Evolutionary conservation across 1,284 basidiomycete genomes (phyloP), one percentile per base, ranked within the genome.

Genomic region (Ustilago tritici): DNA sequence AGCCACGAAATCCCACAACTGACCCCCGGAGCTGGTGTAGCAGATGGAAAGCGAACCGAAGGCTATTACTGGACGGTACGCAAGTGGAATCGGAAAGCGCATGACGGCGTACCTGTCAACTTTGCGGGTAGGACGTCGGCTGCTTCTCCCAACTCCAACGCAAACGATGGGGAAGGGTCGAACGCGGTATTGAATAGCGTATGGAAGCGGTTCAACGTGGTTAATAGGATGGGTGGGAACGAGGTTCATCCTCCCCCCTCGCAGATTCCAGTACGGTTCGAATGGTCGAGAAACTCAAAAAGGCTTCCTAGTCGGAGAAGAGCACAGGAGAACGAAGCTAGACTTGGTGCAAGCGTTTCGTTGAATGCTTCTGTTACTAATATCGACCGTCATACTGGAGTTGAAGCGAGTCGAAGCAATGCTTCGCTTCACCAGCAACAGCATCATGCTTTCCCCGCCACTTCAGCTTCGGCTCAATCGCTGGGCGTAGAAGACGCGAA

Each of bases 41-140:
- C 53, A 9, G 76, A 75, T 19, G 76, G 75, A 43, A 65, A 61
- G 19, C 57, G 71, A 8, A 80, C 80, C 31, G 74, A 83, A 23
- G 84, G 84, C 4, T 85, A 84, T 62, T 73, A 67, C 17, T 85
- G 84, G 84, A 81, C 74, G 28, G 73, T 85, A 14, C 62, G 79
- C 11, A 82, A 78, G 57, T 82, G 76, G 78, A 79, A 68, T 28
- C 70, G 81, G 31, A 60, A 61, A 10, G 61, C 68, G 17, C 65
- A 74, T 17, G 71, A 80, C 15, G 61, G 63, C 35, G 49, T 57
- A 17, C 38, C 68, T 0, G 56, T 61, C 36, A 61, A 71, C 14
- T 53, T 53, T 50, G 55, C 52, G 1, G 67, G 63, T 12, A 41
- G 70, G 32, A 58, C 49, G 7, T 52, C 46, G 15, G 40, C 53